Evolutionary conservation across 1,284 basidiomycete genomes (phyloP).

Genomic region (Fomitiporia mediterranea): DNA sequence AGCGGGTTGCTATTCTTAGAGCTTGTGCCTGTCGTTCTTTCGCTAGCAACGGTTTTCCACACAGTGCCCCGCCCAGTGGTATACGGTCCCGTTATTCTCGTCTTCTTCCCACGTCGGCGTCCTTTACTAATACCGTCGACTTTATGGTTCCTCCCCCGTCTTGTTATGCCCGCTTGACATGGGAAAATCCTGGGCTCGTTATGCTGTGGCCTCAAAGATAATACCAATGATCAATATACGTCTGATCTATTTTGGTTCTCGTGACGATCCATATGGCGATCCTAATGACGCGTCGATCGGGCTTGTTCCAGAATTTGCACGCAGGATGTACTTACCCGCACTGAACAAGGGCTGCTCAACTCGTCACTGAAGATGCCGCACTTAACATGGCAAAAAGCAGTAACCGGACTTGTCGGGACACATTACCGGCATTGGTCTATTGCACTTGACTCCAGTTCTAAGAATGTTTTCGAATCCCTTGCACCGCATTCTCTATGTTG

Average conservation of each 20-base stretch:
- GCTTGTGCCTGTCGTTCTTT: not conserved
- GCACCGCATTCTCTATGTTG: not conserved
- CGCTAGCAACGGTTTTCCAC: not conserved
- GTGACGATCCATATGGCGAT: not conserved
- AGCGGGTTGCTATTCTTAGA: not conserved
- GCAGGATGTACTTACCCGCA: too few relatives aligned
- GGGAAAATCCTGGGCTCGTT: not conserved
- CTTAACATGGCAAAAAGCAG: too few relatives aligned
- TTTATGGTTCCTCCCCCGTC: not conserved
- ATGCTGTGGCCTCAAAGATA: not conserved
- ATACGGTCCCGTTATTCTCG: not conserved
- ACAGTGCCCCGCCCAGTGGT: not conserved
- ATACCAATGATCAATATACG: not conserved
- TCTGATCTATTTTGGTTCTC: not conserved
- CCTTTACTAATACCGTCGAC: too few relatives aligned
- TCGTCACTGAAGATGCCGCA: too few relatives aligned
- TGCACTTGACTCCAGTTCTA: not conserved
- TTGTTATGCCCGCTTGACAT: not conserved
- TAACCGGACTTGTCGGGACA: too few relatives aligned
- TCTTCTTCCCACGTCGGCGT: not conserved
- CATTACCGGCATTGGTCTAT: not conserved
- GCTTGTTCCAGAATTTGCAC: too few relatives aligned
- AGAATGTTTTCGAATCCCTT: not conserved
- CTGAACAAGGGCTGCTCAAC: too few relatives aligned
- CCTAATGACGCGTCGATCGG: too few relatives aligned